Conservation (phyloP, 2,329 filamentous ascomycete genomes). For the Aspergillus spinulosporus region DNA sequence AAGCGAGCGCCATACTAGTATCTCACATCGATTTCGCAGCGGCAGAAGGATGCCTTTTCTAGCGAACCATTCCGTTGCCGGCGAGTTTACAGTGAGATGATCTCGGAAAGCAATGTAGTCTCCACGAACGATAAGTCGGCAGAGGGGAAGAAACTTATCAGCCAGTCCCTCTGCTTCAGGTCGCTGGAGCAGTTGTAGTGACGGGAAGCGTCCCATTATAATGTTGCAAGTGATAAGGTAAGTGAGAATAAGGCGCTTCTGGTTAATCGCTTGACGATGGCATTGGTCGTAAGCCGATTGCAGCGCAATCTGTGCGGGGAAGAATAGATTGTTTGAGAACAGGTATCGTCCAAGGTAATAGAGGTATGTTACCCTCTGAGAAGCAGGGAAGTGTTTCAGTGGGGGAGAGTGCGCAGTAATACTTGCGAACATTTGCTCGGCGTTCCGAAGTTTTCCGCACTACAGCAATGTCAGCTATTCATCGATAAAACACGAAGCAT, state of each 20-base stretch:
- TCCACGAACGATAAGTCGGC: slow-evolving; percentile 68
- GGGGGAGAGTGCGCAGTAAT: slow-evolving; percentile 82
- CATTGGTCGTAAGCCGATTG: slow-evolving; percentile 80
- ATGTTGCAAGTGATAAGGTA: slow-evolving; percentile 83
- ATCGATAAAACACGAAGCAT: slow-evolving; percentile 1
- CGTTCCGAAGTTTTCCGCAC: slow-evolving; percentile 79
- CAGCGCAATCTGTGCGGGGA: slow-evolving; percentile 71
- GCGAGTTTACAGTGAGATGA: slow-evolving; percentile 57
- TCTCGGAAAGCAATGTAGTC: slow-evolving; percentile 73
- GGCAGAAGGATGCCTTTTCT: slow-evolving; percentile 73
- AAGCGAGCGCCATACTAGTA: slow-evolving; percentile 81
- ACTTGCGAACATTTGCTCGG: slow-evolving; percentile 85
- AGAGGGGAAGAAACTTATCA: slow-evolving; percentile 71
- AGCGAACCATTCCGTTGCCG: slow-evolving; percentile 71
- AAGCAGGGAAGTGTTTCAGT: slow-evolving; percentile 75
- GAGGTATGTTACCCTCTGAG: slow-evolving; percentile 86
- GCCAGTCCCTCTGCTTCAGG: slow-evolving; percentile 68
- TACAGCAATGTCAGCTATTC: slow-evolving; percentile 32
- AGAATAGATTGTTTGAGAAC: slow-evolving; percentile 81
- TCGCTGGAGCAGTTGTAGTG: slow-evolving; percentile 62
- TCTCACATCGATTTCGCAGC: slow-evolving; percentile 73
- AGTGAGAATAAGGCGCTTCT: slow-evolving; percentile 76
- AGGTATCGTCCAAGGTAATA: slow-evolving; percentile 93
- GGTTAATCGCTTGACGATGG: slow-evolving; percentile 57
- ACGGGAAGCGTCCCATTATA: slow-evolving; percentile 80